Conservation (phyloP, 2,329 filamentous ascomycete species). For the Aureobasidium melanogenum region DNA sequence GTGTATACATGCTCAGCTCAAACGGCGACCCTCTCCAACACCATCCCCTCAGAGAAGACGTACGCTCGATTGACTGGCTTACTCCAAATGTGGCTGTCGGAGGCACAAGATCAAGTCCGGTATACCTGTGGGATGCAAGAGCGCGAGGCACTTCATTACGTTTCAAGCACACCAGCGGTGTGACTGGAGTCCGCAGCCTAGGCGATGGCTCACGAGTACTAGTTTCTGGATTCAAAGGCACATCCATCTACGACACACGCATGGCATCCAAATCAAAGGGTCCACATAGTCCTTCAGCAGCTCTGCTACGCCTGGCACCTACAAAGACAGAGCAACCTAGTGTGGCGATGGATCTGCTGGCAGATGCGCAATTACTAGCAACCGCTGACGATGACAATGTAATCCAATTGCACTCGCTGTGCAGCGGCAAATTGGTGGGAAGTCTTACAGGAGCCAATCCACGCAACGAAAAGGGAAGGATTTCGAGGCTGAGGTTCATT, state of each 20-base stretch:
- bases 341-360: background rate
- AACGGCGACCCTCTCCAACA: background rate
- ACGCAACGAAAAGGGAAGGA: background rate
- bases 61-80: conserved; percentile 13
- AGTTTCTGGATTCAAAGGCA: background rate
- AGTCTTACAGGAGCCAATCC: background rate
- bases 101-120: background rate
- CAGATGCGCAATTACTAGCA: conserved; percentile 1
- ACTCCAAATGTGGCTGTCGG: conserved; percentile 9
- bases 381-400: conserved; percentile 2
- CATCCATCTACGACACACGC: conserved; percentile 12
- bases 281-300: background rate
- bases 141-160: background rate
- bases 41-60: background rate
- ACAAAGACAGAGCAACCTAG: background rate
- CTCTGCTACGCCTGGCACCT: background rate
- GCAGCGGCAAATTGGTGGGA: conserved; percentile 1
- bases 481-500: background rate
- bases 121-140: conserved; percentile 12
- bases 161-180: conserved; percentile 8
- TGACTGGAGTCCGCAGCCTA: conserved; percentile 7
- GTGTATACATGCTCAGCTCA: conserved; percentile 3
- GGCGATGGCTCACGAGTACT: conserved; percentile 12
- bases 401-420: conserved; percentile 8
- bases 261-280: background rate